Evolutionary conservation across 352 stramenopile species (phyloP).

Genomic region (Blastocystis sp.): DNA sequence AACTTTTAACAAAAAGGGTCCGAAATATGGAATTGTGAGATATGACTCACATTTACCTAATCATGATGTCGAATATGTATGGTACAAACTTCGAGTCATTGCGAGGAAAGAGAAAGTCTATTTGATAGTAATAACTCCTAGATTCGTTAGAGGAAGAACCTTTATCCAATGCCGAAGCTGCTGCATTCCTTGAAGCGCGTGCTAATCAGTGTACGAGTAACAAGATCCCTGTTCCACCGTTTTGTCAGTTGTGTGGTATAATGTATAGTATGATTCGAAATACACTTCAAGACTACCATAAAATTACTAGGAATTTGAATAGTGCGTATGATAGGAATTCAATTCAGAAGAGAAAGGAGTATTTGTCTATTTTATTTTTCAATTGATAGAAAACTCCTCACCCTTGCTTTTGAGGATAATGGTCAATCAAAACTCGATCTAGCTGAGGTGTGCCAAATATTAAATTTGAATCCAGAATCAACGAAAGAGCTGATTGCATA

Average conservation of each 20-base stretch:
- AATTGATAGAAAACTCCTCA: neutral
- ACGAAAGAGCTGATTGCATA: neutral
- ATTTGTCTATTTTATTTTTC: neutral
- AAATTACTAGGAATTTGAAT: neutral
- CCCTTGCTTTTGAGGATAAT: neutral
- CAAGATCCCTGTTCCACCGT: neutral
- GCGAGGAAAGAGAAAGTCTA: no score
- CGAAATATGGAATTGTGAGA: neutral
- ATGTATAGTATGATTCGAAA: neutral
- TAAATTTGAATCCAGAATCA: neutral
- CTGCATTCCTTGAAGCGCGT: no score
- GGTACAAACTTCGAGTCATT: no score
- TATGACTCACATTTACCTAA: no score
- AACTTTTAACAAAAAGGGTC: neutral
- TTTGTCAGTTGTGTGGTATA: neutral
- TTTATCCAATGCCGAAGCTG: no score
- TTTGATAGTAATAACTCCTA: no score
- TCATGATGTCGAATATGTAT: no score
- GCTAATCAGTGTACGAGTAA: no score
- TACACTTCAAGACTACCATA: neutral
- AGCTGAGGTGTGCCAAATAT: conserved; percentile 11
- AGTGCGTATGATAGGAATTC: neutral
- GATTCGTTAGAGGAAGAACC: no score
- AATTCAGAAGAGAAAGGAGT: neutral
- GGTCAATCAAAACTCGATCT: neutral